phyloP scores from a whole-genome alignment of 345 rosid genomes.

The Citropsis articulata region DNA sequence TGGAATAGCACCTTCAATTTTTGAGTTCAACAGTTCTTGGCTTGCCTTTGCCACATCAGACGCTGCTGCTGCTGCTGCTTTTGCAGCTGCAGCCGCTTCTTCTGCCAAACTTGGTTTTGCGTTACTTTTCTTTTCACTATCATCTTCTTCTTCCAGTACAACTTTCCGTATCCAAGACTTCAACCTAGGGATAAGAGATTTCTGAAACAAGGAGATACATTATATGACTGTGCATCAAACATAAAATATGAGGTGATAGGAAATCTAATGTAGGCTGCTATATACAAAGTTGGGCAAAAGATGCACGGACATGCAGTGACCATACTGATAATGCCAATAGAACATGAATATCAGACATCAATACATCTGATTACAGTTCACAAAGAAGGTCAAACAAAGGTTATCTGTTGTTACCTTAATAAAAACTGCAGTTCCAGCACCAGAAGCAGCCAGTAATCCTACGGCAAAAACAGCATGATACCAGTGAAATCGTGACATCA shows the following conservation, averaged over 20 bases:
- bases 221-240: constrained; percentile 6
- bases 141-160: constrained; percentile 73
- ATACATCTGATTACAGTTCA: constrained; percentile 2
- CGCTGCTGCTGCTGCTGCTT: constrained; percentile 88
- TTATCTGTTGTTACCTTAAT: constrained; percentile 57
- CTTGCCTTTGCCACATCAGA: constrained; percentile 86
- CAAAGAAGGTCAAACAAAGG: background rate
- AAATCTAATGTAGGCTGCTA: background rate
- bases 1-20: constrained; percentile 52
- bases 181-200: constrained; percentile 65
- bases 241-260: background rate
- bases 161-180: constrained; percentile 88
- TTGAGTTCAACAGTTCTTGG: constrained; percentile 75
- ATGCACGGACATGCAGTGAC: background rate
- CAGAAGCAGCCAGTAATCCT: constrained; percentile 77
- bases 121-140: constrained; percentile 34
- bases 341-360: constrained; percentile 4
- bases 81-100: constrained; percentile 93
- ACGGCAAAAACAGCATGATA: constrained; percentile 77
- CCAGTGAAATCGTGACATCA: constrained; percentile 58
- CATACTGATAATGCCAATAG: background rate
- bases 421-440: constrained; percentile 81
- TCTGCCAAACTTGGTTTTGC: constrained; percentile 75
- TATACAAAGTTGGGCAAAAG: constrained; percentile 1
- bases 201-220: constrained; percentile 52